Conservation (phyloP, 768 basidiomycete species). For the Rhodotorula graminis region DNA sequence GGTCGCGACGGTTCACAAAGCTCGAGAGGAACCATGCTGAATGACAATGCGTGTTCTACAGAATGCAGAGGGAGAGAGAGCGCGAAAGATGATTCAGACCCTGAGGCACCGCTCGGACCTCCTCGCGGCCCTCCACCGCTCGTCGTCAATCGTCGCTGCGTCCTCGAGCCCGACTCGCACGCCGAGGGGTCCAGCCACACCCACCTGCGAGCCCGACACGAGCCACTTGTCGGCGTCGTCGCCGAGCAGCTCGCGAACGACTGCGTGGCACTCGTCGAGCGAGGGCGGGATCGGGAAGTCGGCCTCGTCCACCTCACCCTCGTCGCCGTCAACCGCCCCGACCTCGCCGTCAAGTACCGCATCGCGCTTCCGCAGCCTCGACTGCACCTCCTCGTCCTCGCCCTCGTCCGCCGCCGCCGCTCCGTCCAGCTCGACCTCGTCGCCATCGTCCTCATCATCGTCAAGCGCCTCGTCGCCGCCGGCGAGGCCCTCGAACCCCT, state of each 20-base stretch:
- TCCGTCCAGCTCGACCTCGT: background rate
- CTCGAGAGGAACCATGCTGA: background rate
- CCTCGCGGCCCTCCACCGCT: conserved; percentile 7
- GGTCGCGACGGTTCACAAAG: background rate
- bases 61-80: background rate
- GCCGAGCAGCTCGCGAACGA: background rate
- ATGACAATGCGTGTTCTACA: background rate
- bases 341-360: background rate
- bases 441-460: background rate
- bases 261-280: background rate
- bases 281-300: conserved; percentile 15
- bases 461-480: background rate
- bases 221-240: background rate
- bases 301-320: background rate
- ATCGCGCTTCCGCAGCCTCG: too few species aligned
- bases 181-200: conserved; percentile 16
- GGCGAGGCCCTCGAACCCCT: background rate
- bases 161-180: background rate
- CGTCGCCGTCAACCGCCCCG: background rate
- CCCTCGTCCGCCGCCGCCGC: background rate
- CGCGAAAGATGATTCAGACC: background rate
- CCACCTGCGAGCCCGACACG: conserved; percentile 9
- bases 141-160: background rate
- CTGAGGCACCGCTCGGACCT: conserved; percentile 15
- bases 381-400: too few species aligned